These are phyloP conservation scores for Ochromonas danica DNA, from an alignment of 108 stramenopile genomes.

Conservation along the genomic window DNA sequence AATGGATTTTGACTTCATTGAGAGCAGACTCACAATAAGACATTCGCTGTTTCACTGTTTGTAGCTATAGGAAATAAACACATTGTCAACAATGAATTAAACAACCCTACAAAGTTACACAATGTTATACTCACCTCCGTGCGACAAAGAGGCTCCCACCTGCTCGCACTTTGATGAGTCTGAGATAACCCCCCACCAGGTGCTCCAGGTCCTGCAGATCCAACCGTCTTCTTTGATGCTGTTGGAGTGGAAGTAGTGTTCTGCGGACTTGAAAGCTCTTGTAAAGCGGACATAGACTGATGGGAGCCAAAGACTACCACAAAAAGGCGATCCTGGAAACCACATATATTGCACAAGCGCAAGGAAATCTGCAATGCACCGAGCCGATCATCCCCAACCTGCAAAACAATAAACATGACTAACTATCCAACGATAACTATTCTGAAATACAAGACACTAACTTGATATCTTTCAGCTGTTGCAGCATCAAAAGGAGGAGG, in stretches of 20 bases:
- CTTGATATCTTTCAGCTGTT: background rate
- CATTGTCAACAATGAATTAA: too few species aligned
- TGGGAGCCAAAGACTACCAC: background rate
- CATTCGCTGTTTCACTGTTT: too few species aligned
- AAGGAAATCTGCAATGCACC: background rate
- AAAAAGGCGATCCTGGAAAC: background rate
- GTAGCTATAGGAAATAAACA: too few species aligned
- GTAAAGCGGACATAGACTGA: background rate
- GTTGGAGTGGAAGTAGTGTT: too few species aligned
- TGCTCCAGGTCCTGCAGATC: too few species aligned
- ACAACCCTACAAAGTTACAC: too few species aligned
- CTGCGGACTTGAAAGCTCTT: background rate
- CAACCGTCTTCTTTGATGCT: too few species aligned
- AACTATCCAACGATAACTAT: too few species aligned
- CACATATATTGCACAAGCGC: constrained; percentile 3
- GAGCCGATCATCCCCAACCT: background rate
- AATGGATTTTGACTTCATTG: constrained; percentile 1
- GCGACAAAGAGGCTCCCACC: too few species aligned
- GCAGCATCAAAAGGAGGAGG: constrained; percentile 8
- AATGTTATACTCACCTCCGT: too few species aligned
- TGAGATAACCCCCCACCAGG: too few species aligned
- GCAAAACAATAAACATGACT: background rate
- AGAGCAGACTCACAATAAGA: background rate
- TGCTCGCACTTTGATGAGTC: too few species aligned
- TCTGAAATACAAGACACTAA: background rate